Percentiles rank a stretch among this genome's conserved stretches.
Conservation (phyloP, 306 rosid species). For the Crotalaria pallida region DNA sequence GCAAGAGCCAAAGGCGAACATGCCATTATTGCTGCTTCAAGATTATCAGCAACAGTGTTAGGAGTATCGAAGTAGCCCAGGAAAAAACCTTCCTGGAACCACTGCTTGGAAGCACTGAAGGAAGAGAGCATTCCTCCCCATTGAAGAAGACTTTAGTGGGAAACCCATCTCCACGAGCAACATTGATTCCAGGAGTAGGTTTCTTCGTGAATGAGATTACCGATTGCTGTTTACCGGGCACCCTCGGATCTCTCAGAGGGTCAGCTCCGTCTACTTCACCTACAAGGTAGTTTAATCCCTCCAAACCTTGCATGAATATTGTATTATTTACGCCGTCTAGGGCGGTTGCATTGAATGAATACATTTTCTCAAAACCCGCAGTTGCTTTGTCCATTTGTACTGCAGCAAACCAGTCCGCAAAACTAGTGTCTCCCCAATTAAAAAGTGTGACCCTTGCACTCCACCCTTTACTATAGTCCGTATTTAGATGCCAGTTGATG, state of each 20-base stretch:
- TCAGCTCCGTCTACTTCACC: conserved; percentile 72
- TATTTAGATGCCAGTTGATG: conserved; percentile 76
- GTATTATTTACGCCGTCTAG: conserved; percentile 55
- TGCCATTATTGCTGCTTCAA: conserved; percentile 37
- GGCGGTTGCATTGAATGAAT: conserved; percentile 73
- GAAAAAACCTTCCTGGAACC: conserved; percentile 35
- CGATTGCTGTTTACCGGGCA: conserved; percentile 95
- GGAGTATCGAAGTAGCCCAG: conserved; percentile 17
- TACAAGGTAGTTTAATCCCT: conserved; percentile 75
- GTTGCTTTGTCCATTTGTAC: conserved; percentile 74
- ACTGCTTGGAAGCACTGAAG: conserved; percentile 50
- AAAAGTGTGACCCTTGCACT: conserved; percentile 85
- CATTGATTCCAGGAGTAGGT: conserved; percentile 53
- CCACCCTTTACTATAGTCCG: conserved; percentile 85
- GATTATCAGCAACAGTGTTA: conserved; percentile 28
- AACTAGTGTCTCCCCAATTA: conserved; percentile 79
- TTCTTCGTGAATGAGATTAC: conserved; percentile 92
- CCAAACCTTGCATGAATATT: conserved; percentile 70
- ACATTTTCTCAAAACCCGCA: conserved; percentile 82
- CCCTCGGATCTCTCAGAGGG: conserved; percentile 69
- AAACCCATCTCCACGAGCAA: conserved; percentile 72
- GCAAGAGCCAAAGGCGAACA: background rate
- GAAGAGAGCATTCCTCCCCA: conserved; percentile 92
- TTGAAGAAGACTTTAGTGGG: conserved; percentile 87
- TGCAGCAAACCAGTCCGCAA: conserved; percentile 92